These are phyloP conservation scores for Pterocarpus macrocarpus DNA, from an alignment of 306 rosid species.

Conservation along the genomic window DNA sequence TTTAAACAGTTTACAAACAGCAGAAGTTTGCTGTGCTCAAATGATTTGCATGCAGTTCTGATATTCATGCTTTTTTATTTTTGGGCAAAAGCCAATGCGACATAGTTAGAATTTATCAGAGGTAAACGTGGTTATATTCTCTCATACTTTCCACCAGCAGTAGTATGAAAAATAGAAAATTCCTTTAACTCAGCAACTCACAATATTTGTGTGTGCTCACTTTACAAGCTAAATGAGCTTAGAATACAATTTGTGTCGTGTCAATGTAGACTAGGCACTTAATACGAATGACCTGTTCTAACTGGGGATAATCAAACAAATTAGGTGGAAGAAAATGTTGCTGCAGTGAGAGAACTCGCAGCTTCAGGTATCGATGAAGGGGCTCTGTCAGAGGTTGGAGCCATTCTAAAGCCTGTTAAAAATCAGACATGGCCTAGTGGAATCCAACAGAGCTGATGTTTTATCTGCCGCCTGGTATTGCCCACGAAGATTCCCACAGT, in stretches of 20 bases:
- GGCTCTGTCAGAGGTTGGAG: constrained; percentile 73
- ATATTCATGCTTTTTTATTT: not conserved
- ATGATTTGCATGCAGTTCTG: constrained; percentile 1
- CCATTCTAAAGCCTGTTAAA: constrained; percentile 80
- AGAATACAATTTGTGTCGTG: not conserved
- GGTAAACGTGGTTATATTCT: constrained; percentile 6
- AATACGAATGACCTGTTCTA: constrained; percentile 28
- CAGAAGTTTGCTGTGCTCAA: not conserved
- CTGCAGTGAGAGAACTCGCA: constrained; percentile 82
- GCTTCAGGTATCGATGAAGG: constrained; percentile 71
- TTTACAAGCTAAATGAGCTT: not conserved
- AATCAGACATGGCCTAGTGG: constrained; percentile 96
- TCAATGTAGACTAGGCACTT: constrained; percentile 16
- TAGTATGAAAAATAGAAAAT: constrained; percentile 11
- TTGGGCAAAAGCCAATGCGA: not conserved
- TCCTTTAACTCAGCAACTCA: not conserved
- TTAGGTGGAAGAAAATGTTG: constrained; percentile 88
- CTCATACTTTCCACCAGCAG: constrained; percentile 5
- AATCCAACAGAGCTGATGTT: constrained; percentile 69
- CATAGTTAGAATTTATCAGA: not conserved
- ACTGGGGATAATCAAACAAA: constrained; percentile 32
- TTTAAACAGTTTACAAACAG: not conserved
- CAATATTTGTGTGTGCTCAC: not conserved
- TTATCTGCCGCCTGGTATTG: constrained; percentile 24
- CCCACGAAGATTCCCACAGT: constrained; percentile 6